Evolutionary conservation across 1,139 yeast genomes (phyloP).

Genomic region (Lizanozyma gosingica): DNA sequence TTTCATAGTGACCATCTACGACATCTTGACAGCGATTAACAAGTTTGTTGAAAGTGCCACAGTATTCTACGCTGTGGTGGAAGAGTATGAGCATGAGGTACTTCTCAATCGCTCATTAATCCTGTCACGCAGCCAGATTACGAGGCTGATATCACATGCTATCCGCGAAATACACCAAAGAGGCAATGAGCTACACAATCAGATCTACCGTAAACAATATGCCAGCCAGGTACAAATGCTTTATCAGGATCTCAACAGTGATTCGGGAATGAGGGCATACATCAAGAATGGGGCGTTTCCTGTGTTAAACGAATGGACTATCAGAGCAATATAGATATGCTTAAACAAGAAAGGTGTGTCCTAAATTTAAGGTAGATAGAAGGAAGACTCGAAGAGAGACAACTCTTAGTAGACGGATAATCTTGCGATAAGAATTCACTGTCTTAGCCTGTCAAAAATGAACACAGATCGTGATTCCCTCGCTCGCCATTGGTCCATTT

Average conservation of each 20-base stretch:
- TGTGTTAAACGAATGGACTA: neutral
- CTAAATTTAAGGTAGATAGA: no score
- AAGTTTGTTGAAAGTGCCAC: neutral
- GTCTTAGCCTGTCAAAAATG: no score
- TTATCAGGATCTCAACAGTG: neutral
- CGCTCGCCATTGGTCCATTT: no score
- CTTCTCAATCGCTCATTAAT: neutral
- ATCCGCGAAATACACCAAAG: neutral
- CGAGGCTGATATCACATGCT: neutral
- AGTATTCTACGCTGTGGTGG: neutral
- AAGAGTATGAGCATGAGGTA: neutral
- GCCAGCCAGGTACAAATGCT: neutral
- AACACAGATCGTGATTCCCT: no score
- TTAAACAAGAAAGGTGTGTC: no score
- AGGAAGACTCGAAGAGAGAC: no score
- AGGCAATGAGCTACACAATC: neutral
- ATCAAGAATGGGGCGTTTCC: neutral
- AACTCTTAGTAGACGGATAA: no score
- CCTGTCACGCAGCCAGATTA: neutral
- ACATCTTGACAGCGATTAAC: neutral
- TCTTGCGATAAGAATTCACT: no score
- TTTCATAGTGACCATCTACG: neutral
- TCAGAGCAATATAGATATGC: no score
- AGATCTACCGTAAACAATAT: neutral
- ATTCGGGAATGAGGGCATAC: neutral